Evolutionary conservation across 495 filamentous ascomycete species (phyloP), one percentile per base, ranked within the genome.

Genomic region (Beverwykella pulmonaria): DNA sequence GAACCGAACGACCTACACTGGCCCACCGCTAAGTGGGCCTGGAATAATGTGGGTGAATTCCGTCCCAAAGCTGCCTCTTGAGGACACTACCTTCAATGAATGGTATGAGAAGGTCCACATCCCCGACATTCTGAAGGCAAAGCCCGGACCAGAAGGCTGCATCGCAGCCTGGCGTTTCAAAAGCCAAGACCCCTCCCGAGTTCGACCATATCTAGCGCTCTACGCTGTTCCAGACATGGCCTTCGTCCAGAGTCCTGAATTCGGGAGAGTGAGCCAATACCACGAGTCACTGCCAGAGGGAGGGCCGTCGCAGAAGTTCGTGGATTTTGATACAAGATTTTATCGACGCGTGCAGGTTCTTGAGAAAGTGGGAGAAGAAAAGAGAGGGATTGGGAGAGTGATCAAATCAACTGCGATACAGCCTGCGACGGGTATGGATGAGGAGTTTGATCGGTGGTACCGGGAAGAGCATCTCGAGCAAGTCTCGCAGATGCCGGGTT

Each of bases 71-170:
- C 49, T 32, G 20, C 55, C 47, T 34, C 34, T 73, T n/a, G 53
- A 44, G 6, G 26, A 55, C 0, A 46, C 61, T 17, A 29, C 44
- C 17, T 73, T 61, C 61, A 71, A 61, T 15, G 30, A 61, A n/a
- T 73, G 71, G 71, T 73, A 73, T 46, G 54, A 73, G 29, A 48
- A 68, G n/a, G 59, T 68, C n/a, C 71, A 71, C 49, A 69, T 71
- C n/a, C 68, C 59, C 0, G 68, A 71, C 47, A 69, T 73, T 23
- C 32, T 71, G 29, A 52, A 27, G 2, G 61, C 67, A 29, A 67
- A 64, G 49, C 55, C 62, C 0, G 58, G 64, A 19, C 14, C 25
- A 36, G 30, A 49, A 14, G 68, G 68, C 23, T 61, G 68, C n/a
- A 53, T 65, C 9, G 64, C 65, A 19, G 68, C 68, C 12, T 73